A percentile compares a stretch with the other conserved stretches of the same genome.
phyloP scores from a whole-genome alignment of 2,329 filamentous ascomycete genomes.

The Cordyceps javanica region DNA sequence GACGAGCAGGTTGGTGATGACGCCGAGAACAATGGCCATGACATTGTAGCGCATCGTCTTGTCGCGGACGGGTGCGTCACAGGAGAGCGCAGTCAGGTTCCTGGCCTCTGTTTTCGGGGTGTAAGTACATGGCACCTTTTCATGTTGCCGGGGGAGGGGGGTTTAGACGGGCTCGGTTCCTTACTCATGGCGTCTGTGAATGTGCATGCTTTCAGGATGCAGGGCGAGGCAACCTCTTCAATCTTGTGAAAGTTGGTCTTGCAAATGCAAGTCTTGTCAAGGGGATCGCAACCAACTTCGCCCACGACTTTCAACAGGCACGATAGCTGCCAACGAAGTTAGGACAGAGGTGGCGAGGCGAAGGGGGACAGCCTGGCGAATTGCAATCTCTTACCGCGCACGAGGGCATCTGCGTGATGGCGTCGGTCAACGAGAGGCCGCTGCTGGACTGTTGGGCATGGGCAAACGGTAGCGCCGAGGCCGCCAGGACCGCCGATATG shows the following conservation, averaged over 20 bases:
- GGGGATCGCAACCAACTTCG: neutral
- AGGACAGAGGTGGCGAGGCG: too few species aligned
- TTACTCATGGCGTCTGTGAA: slow-evolving; percentile 21
- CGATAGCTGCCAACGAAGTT: neutral
- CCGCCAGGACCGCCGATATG: neutral
- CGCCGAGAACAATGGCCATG: slow-evolving; percentile 28
- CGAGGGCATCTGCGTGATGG: slow-evolving; percentile 1
- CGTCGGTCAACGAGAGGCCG: neutral
- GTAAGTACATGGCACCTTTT: neutral
- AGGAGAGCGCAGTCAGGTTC: slow-evolving; percentile 21
- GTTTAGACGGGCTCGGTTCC: neutral
- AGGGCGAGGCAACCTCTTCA: slow-evolving; percentile 17
- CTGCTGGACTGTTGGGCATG: neutral
- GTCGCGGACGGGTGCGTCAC: slow-evolving; percentile 24
- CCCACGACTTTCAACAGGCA: slow-evolving; percentile 3
- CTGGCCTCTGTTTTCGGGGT: slow-evolving; percentile 12
- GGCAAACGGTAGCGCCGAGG: neutral
- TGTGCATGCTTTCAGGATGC: slow-evolving; percentile 19
- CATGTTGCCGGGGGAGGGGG: too few species aligned
- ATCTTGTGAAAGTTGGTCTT: slow-evolving; percentile 14
- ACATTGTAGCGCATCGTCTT: slow-evolving; percentile 28
- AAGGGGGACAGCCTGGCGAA: neutral
- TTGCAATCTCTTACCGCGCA: neutral
- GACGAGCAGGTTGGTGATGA: slow-evolving; percentile 34
- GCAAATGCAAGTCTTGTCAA: slow-evolving; percentile 11